Base-by-base conservation (phyloP, 805 yeast genomes). In the Lachancea quebecensis region DNA sequence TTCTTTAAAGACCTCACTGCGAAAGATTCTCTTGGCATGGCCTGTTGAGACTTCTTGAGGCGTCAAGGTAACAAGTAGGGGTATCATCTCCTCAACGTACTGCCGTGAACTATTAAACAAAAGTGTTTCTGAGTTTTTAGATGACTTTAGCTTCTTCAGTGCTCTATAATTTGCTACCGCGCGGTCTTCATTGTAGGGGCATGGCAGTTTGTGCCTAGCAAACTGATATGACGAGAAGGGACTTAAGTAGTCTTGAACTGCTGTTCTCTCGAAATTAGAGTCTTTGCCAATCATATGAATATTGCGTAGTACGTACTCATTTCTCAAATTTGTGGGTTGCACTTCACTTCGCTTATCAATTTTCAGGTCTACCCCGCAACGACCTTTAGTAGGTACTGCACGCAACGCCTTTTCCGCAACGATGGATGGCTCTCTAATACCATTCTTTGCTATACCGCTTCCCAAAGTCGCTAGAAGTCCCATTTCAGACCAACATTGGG, bases 231-330 rank as follows among this genome's bases (percentile, higher is more conserved):
- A 39, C 4, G 54, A 54, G 39, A 64, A 47, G 6, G 69, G 59
- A 31, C 56, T 53, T 15, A 66, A 47, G 37, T 58, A 58, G 32
- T 57, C 60, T 42, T 56, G 59, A 4, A 60, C 60, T 1, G 41
- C 42, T 16, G 51, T 56, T 35, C 59, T 54, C 31, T 65, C 62
- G 41, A 54, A 61, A 12, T 46, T 42, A 2, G 69, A 66, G 4
- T 62, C 66, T 21, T 49, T 55, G 3, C 68, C 69, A 2, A 65
- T 57, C 8, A 50, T 37, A 12, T 41, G 33, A 10, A 50, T 37
- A 38, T 57, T 48, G 1, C 54, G 45, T 5, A 16, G 25, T 8
- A 48, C 25, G 10, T 41, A 14, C 27, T 43, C 49, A 30, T 48
- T 39, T 30, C 29, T 36, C 28, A 29, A 6, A 2, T n/a, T n/a